phyloP scores from a whole-genome alignment of 345 rosid species.

The Eucalyptus viminalis region DNA sequence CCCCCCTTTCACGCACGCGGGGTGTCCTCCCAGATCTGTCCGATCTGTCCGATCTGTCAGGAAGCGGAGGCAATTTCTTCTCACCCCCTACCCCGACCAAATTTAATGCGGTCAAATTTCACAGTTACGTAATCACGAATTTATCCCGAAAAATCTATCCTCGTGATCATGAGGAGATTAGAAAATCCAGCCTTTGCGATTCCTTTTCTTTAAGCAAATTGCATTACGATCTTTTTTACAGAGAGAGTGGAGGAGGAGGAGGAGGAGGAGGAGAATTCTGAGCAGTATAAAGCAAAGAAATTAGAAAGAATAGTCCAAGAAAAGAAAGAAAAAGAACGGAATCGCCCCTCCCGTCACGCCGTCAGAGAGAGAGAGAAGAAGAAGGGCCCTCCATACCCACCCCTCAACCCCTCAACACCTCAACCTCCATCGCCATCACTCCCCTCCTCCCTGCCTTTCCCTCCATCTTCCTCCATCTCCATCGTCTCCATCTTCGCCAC shows the following conservation, averaged over 20 bases:
- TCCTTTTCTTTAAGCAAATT: too few species aligned
- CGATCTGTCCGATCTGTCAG: neutral
- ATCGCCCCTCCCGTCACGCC: neutral
- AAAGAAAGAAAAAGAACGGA: neutral
- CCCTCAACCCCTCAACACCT: neutral
- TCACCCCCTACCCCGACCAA: too few species aligned
- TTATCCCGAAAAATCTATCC: neutral
- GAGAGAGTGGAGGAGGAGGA: too few species aligned
- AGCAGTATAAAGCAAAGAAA: neutral
- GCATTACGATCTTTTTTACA: too few species aligned
- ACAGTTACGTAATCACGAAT: too few species aligned
- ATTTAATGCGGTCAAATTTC: too few species aligned
- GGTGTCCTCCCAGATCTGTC: neutral
- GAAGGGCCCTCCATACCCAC: neutral
- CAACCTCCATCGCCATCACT: neutral
- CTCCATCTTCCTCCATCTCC: neutral
- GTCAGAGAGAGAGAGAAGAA: neutral
- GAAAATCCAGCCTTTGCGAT: neutral
- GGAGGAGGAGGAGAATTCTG: too few species aligned
- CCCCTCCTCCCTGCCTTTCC: too few species aligned
- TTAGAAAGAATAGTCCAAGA: neutral
- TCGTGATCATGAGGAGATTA: neutral
- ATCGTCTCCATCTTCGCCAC: neutral
- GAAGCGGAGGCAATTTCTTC: too few species aligned
- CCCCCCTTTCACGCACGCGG: neutral